These are phyloP conservation scores for Ascodesmis nigricans DNA, from an alignment of 495 filamentous ascomycete genomes.

Conservation along the genomic window DNA sequence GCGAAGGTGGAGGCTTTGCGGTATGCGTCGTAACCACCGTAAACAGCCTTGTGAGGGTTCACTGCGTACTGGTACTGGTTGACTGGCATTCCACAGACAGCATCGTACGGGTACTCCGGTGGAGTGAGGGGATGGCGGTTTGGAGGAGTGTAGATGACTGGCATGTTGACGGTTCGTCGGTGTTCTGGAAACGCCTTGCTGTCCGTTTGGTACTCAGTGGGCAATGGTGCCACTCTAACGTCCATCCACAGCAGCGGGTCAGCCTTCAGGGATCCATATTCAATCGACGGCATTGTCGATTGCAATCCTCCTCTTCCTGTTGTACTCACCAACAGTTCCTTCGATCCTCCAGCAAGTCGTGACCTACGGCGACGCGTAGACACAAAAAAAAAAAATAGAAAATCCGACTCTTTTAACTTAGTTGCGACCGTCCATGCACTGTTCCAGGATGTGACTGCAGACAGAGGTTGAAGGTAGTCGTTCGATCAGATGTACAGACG, in stretches of 20 bases:
- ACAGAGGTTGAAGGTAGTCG: background rate
- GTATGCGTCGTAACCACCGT: too few species aligned
- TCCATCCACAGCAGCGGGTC: constrained; percentile 1
- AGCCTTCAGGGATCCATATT: constrained; percentile 9
- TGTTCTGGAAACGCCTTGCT: too few species aligned
- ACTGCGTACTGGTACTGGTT: constrained; percentile 15
- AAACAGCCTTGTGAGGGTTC: too few species aligned
- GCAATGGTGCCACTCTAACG: constrained; percentile 4
- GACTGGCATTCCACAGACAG: constrained; percentile 7
- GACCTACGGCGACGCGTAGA: constrained; percentile 21
- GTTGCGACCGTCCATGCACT: constrained; percentile 17
- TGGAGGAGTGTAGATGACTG: constrained; percentile 15
- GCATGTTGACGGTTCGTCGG: constrained; percentile 12
- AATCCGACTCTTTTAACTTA: constrained; percentile 8
- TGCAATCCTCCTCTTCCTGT: constrained; percentile 9
- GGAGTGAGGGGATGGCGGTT: constrained; percentile 19
- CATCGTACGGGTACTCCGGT: constrained; percentile 17
- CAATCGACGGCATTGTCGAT: constrained; percentile 16
- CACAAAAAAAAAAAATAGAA: constrained; percentile 12
- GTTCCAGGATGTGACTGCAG: background rate
- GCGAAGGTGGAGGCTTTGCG: too few species aligned
- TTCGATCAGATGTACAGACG: background rate
- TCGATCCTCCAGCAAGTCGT: constrained; percentile 11
- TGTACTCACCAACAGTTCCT: constrained; percentile 17
- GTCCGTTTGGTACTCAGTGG: too few species aligned